These are phyloP conservation scores for Arbutus unedo DNA, from an alignment of 148 eudicot species.

Conservation along the genomic window DNA sequence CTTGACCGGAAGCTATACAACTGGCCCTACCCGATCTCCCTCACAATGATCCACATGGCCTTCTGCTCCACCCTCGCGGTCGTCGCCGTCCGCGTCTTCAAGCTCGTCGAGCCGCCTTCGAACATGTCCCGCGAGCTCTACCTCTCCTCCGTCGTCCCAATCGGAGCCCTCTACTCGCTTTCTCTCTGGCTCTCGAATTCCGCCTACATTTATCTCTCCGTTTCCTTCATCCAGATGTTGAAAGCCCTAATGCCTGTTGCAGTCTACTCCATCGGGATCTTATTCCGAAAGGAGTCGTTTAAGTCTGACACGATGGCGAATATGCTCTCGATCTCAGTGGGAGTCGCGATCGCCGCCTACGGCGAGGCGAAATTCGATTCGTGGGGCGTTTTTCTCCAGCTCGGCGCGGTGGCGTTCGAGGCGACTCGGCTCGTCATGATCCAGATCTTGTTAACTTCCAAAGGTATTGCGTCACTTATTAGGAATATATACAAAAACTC, in stretches of 20 bases:
- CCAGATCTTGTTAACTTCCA: slow-evolving; percentile 33
- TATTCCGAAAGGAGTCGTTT: slow-evolving; percentile 17
- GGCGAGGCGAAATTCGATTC: slow-evolving; percentile 33
- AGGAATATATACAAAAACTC: no score
- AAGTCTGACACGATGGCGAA: slow-evolving; percentile 25
- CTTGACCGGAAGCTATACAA: slow-evolving; percentile 31
- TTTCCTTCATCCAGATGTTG: slow-evolving; percentile 29
- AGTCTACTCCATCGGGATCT: slow-evolving; percentile 24
- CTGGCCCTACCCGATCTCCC: slow-evolving; percentile 31
- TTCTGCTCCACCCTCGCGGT: slow-evolving; percentile 29
- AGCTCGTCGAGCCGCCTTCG: slow-evolving; percentile 27
- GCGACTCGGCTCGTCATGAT: slow-evolving; percentile 36
- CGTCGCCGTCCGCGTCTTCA: slow-evolving; percentile 22
- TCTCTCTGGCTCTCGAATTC: slow-evolving; percentile 35
- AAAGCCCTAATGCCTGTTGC: slow-evolving; percentile 35
- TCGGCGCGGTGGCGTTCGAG: slow-evolving; percentile 31
- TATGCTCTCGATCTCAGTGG: slow-evolving; percentile 33
- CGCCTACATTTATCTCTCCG: slow-evolving; percentile 26
- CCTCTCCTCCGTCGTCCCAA: slow-evolving; percentile 29
- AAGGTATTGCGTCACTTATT: slow-evolving; percentile 16
- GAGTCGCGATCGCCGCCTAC: slow-evolving; percentile 36
- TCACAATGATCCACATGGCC: slow-evolving; percentile 32
- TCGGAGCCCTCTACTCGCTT: slow-evolving; percentile 29
- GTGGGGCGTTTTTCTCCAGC: slow-evolving; percentile 28
- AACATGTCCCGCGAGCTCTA: slow-evolving; percentile 26